Percentiles rank a stretch among this genome's conserved stretches.
phyloP scores from a whole-genome alignment of 2,329 filamentous ascomycete species.

The Coleophoma eucalyptorum region DNA sequence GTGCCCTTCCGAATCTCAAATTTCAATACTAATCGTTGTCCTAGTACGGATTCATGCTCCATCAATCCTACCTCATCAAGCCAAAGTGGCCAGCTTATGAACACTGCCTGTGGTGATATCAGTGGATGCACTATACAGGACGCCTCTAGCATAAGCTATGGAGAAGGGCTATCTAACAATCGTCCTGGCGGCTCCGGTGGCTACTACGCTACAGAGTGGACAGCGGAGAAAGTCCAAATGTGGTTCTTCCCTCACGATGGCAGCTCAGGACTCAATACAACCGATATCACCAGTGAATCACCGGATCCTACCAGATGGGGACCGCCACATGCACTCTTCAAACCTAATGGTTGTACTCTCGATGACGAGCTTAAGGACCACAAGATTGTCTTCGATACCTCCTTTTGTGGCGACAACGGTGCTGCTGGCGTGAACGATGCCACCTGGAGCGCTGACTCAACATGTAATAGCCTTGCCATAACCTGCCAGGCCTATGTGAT shows the following conservation, averaged over 20 bases:
- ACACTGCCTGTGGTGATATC: neutral
- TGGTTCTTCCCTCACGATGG: slow-evolving; percentile 40
- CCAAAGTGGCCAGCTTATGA: neutral
- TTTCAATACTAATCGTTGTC: slow-evolving; percentile 30
- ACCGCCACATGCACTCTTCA: slow-evolving; percentile 33
- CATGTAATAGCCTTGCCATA: slow-evolving; percentile 52
- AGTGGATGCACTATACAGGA: slow-evolving; percentile 32
- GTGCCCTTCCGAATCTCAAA: slow-evolving; percentile 29
- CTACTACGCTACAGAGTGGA: slow-evolving; percentile 42
- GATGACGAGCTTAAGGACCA: slow-evolving; percentile 63
- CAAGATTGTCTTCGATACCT: slow-evolving; percentile 74
- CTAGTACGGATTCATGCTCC: neutral
- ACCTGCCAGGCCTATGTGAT: neutral
- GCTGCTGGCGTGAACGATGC: slow-evolving; percentile 34
- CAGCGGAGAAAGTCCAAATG: slow-evolving; percentile 35
- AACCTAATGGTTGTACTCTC: slow-evolving; percentile 57
- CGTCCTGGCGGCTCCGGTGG: slow-evolving; percentile 31
- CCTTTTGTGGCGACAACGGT: slow-evolving; percentile 87
- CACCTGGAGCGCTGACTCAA: slow-evolving; percentile 59
- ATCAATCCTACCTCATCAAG: neutral
- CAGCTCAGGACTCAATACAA: slow-evolving; percentile 36
- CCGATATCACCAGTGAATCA: slow-evolving; percentile 17
- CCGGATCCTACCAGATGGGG: slow-evolving; percentile 38
- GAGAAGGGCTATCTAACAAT: slow-evolving; percentile 42
- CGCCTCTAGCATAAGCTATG: slow-evolving; percentile 37